phyloP scores from a whole-genome alignment of 2,329 filamentous ascomycete genomes.

The Nothomitra cinnamomea region DNA sequence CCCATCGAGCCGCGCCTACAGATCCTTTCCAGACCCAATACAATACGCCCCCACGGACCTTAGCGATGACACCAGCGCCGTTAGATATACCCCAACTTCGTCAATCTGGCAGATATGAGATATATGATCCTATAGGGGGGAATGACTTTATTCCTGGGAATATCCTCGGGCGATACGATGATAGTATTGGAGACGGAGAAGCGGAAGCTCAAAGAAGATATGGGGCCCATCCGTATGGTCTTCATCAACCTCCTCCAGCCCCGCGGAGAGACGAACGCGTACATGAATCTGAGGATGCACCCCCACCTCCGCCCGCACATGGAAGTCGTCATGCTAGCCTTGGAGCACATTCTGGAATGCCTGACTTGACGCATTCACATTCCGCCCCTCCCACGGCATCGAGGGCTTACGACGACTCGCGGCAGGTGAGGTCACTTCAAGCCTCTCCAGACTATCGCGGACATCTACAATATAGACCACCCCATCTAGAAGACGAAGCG shows the following conservation, averaged over 20 bases:
- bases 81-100: neutral
- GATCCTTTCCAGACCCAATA: neutral
- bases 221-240: slow-evolving; percentile 11
- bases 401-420: slow-evolving; percentile 26
- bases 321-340: slow-evolving; percentile 29
- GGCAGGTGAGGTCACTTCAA: slow-evolving; percentile 26
- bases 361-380: neutral
- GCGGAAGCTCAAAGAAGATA: slow-evolving; percentile 6
- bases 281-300: slow-evolving; percentile 27
- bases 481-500: slow-evolving; percentile 30
- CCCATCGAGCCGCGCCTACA: neutral
- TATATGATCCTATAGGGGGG: neutral
- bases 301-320: slow-evolving; percentile 41
- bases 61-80: neutral
- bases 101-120: neutral
- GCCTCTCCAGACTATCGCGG: slow-evolving; percentile 45
- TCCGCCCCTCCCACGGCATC: neutral
- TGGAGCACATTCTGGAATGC: neutral
- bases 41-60: neutral
- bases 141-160: neutral
- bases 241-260: slow-evolving; percentile 15
- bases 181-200: neutral
- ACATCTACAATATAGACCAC: slow-evolving; percentile 34
- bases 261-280: slow-evolving; percentile 21
- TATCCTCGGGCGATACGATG: neutral